These are phyloP conservation scores for Russula dissimulans DNA, from an alignment of 768 basidiomycete genomes.

Conservation along the genomic window DNA sequence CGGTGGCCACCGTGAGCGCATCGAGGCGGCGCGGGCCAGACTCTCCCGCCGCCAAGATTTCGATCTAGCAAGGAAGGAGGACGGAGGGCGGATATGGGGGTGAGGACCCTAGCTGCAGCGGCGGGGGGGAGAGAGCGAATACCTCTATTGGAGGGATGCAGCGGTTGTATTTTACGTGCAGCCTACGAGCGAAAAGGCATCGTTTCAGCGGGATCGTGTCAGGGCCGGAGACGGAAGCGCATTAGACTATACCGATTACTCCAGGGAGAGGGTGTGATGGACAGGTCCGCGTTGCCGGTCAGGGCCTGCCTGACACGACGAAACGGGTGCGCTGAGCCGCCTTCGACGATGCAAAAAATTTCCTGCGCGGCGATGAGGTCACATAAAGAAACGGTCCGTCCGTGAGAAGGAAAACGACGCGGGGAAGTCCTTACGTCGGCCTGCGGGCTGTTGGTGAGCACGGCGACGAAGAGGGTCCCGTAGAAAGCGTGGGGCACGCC, in stretches of 20 bases:
- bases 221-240: not conserved
- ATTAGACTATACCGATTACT: constrained; percentile 55
- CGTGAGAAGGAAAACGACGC: not conserved
- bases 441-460: constrained; percentile 54
- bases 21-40: constrained; percentile 71
- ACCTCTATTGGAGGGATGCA: constrained; percentile 74
- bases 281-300: constrained; percentile 52
- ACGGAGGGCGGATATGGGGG: not conserved
- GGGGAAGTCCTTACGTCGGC: constrained; percentile 45
- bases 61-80: constrained; percentile 43
- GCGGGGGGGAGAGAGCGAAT: constrained; percentile 5
- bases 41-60: constrained; percentile 75
- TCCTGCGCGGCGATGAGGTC: constrained; percentile 41
- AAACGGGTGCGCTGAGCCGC: constrained; percentile 62
- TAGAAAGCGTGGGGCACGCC: constrained; percentile 75
- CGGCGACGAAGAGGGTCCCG: constrained; percentile 61
- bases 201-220: constrained; percentile 9
- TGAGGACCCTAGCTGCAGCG: not conserved
- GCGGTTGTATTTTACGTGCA: constrained; percentile 68
- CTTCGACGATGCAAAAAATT: constrained; percentile 77
- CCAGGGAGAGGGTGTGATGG: constrained; percentile 72
- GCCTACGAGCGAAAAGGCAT: constrained; percentile 30
- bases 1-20: constrained; percentile 51
- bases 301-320: constrained; percentile 72
- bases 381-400: not conserved